phyloP scores from a whole-genome alignment of 1,284 basidiomycete genomes.

The Marasmius oreades region DNA sequence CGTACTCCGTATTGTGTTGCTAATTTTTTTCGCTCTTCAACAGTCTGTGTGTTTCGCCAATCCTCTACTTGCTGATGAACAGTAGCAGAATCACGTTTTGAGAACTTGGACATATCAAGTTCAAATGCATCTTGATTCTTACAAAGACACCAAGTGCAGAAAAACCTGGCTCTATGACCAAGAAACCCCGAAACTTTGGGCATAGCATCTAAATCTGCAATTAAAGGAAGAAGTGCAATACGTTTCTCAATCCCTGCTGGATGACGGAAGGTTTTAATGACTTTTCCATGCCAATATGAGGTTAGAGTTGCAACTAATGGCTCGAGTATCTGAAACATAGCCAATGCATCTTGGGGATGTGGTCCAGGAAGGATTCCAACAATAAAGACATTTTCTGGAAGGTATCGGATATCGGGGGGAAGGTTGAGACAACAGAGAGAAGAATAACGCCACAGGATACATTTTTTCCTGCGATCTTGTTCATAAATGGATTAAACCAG shows the following conservation, averaged over 20 bases:
- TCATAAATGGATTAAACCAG: conserved; percentile 23
- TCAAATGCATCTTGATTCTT: background rate
- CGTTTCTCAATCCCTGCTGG: background rate
- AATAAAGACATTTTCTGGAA: conserved; percentile 15
- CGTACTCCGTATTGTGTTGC: background rate
- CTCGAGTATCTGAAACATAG: conserved; percentile 10
- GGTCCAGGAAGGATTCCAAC: conserved; percentile 17
- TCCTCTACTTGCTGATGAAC: background rate
- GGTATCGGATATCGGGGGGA: conserved; percentile 7
- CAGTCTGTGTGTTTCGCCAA: background rate
- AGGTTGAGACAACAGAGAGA: conserved; percentile 17
- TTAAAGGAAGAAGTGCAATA: conserved; percentile 12
- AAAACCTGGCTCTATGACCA: background rate
- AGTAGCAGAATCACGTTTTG: background rate
- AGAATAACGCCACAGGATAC: conserved; percentile 15
- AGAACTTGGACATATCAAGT: background rate
- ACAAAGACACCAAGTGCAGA: background rate
- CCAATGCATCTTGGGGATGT: conserved; percentile 8
- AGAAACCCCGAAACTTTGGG: conserved; percentile 15
- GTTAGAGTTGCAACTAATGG: conserved; percentile 12
- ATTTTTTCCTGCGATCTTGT: too few species aligned
- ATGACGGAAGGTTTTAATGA: background rate
- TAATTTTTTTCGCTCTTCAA: background rate
- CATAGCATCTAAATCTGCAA: conserved; percentile 16
- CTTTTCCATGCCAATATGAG: background rate